Conservation (phyloP, 306 rosid species). For the Lagenaria siceraria region DNA sequence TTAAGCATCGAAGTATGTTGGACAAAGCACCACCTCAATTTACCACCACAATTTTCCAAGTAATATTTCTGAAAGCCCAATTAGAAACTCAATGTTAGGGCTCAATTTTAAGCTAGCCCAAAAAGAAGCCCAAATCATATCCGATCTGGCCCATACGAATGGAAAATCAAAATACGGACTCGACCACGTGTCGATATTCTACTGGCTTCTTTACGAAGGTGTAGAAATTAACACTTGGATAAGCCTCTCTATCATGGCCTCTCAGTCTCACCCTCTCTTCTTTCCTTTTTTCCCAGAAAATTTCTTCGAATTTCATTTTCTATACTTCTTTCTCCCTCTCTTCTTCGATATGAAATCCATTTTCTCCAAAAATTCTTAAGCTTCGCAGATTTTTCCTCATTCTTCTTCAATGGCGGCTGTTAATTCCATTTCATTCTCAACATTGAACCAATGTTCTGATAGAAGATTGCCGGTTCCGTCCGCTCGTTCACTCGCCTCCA, state of each 20-base stretch:
- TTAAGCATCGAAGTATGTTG: too few species aligned
- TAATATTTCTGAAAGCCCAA: too few species aligned
- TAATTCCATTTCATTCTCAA: constrained; percentile 54
- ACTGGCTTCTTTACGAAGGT: constrained; percentile 10
- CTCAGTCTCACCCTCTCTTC: constrained; percentile 16
- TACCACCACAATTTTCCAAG: too few species aligned
- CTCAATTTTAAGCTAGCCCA: not conserved
- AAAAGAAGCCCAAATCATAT: not conserved
- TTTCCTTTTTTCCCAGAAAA: not conserved
- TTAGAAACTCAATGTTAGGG: too few species aligned
- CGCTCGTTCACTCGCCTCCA: constrained; percentile 34
- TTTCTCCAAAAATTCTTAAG: constrained; percentile 20
- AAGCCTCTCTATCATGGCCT: constrained; percentile 35
- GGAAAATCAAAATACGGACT: constrained; percentile 5
- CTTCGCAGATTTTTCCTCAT: not conserved
- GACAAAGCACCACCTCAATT: too few species aligned
- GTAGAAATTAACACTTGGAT: constrained; percentile 41
- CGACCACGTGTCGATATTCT: constrained; percentile 23
- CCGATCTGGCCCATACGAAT: not conserved
- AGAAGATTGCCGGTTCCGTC: constrained; percentile 22
- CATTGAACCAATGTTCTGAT: constrained; percentile 36
- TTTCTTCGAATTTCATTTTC: constrained; percentile 5
- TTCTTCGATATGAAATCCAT: constrained; percentile 17
- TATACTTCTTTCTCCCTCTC: constrained; percentile 1
- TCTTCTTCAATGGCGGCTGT: constrained; percentile 52